Evolutionary conservation across 2,329 filamentous ascomycete species (phyloP).

Genomic region (Colletotrichum aenigma): DNA sequence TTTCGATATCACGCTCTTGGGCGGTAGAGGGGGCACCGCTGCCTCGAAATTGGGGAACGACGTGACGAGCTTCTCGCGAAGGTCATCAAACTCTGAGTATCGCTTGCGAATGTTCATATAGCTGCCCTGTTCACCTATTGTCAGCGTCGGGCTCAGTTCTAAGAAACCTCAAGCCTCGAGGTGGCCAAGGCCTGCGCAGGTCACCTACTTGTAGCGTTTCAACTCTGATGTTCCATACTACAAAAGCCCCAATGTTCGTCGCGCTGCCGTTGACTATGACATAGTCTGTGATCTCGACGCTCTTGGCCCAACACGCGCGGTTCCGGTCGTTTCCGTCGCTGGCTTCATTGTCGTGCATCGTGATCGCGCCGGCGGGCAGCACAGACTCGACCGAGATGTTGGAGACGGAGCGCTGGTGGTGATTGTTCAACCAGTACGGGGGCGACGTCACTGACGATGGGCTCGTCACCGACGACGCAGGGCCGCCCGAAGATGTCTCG

Average conservation of each 20-base stretch:
- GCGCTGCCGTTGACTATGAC: slow-evolving; percentile 61
- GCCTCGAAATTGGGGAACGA: slow-evolving; percentile 85
- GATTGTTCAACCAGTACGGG: slow-evolving; percentile 45
- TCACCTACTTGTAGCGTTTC: slow-evolving; percentile 78
- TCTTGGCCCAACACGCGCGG: slow-evolving; percentile 68
- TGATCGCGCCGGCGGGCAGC: slow-evolving; percentile 60
- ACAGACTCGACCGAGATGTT: slow-evolving; percentile 54
- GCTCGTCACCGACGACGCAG: slow-evolving; percentile 11
- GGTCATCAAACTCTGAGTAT: slow-evolving; percentile 92
- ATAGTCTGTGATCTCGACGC: slow-evolving; percentile 63
- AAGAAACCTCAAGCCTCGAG: not conserved
- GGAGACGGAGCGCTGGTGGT: slow-evolving; percentile 39
- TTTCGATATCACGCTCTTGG: slow-evolving; percentile 88
- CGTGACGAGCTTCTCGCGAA: slow-evolving; percentile 73
- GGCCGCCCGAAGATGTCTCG: slow-evolving; percentile 3
- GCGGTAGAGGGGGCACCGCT: slow-evolving; percentile 88
- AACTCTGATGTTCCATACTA: slow-evolving; percentile 91
- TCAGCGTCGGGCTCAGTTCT: slow-evolving; percentile 6
- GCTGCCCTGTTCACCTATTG: slow-evolving; percentile 51
- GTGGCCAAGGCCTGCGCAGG: not conserved
- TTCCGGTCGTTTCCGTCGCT: slow-evolving; percentile 55
- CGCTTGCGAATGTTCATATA: slow-evolving; percentile 70
- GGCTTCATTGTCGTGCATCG: slow-evolving; percentile 65
- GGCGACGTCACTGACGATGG: slow-evolving; percentile 38
- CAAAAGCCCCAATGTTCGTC: slow-evolving; percentile 80